Base-by-base conservation (phyloP, 139 green algal genomes). In the Eudorina sp. region DNA sequence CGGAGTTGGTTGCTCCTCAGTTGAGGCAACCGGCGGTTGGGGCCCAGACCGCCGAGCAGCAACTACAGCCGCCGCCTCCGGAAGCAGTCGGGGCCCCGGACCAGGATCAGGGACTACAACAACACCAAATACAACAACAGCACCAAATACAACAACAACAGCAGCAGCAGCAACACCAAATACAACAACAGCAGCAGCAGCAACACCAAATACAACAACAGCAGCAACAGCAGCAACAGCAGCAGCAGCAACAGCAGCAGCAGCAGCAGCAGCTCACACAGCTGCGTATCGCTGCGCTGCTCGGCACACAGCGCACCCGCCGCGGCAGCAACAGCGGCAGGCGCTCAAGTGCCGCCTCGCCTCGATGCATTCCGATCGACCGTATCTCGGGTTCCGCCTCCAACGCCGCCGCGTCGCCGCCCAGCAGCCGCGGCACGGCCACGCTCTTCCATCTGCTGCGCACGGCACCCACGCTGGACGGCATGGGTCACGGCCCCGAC, bases 251-350 rank as follows among this genome's bases (percentile, higher is more conserved):
- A 13, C 75, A 83, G 75, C 75, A 36, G n/a, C 51, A 48, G 53
- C 31, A 48, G 48, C 76, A 69, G 76, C 51, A 51, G 31, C 51
- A 51, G 34, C 53, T 25, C 9, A 36, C 27, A 31, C 74, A 53
- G 48, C 73, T 36, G 73, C 64, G 53, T 34, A 73, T 81, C 31
- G 16, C 40, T 3, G 5, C 53, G 79, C 25, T 53, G 31, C 23
- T 73, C 29, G n/a, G 38, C 9, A 21, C 51, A 4, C 41, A n/a
- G 3, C 29, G 78, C 55, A 9, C 40, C 9, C 78, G 68, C n/a
- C 81, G 88, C 53, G 66, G 62, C 83, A 91, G 66, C 43, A 86
- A 82, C 89, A 70, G 64, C 48, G 89, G 75, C 41, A 55, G n/a
- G n/a, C n/a, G n/a, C n/a, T n/a, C n/a, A n/a, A n/a, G n/a, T 0